phyloP scores from a whole-genome alignment of 2,329 filamentous ascomycete species.

The Pseudocercospora pini-densiflorae region DNA sequence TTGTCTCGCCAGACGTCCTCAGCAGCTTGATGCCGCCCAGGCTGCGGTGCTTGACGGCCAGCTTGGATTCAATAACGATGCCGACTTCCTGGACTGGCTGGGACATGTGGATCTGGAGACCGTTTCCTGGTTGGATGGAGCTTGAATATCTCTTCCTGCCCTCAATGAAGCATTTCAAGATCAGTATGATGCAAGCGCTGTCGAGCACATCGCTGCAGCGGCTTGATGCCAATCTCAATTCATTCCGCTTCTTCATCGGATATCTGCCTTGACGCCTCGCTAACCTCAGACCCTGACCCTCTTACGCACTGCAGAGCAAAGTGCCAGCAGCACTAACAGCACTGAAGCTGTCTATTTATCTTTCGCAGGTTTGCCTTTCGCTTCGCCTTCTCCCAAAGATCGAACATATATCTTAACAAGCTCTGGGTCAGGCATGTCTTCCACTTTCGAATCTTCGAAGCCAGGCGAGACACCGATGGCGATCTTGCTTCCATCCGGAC shows the following conservation, averaged over 20 bases:
- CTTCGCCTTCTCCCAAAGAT: constrained; percentile 84
- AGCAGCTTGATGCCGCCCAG: too few species aligned
- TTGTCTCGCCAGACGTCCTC: too few species aligned
- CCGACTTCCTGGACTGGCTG: too few species aligned
- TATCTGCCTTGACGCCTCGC: constrained; percentile 7
- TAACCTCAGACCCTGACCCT: background rate
- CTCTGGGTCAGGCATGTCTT: constrained; percentile 72
- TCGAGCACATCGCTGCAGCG: too few species aligned
- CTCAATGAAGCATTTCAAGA: too few species aligned
- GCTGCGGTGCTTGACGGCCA: too few species aligned
- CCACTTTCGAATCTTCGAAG: constrained; percentile 85
- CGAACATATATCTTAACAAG: constrained; percentile 76
- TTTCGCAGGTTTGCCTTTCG: constrained; percentile 59
- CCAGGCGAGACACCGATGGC: constrained; percentile 83
- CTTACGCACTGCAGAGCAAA: background rate
- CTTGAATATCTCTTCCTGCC: too few species aligned
- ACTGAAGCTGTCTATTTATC: constrained; percentile 16
- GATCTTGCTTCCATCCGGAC: constrained; percentile 73
- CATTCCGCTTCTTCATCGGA: background rate
- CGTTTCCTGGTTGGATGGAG: too few species aligned
- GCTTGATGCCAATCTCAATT: too few species aligned
- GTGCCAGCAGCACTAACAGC: background rate
- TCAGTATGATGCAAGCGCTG: background rate
- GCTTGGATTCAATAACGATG: too few species aligned
- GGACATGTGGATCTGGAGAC: too few species aligned